Percentiles rank a stretch among this genome's conserved stretches.
Conservation (phyloP, 441 rosid species). For the Capsella rubella region DNA sequence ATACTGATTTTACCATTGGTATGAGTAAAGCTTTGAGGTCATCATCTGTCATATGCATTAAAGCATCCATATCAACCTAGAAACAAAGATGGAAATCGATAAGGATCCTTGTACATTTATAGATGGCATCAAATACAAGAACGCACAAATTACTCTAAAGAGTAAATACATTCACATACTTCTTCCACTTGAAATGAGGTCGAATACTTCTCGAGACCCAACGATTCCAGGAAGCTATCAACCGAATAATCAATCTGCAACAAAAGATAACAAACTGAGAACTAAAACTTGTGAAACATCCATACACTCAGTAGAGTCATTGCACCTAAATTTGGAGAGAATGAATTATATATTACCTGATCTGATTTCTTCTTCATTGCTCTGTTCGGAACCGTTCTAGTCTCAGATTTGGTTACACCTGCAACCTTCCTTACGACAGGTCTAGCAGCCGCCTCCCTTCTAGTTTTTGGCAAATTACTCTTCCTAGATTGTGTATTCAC, state of each 20-base stretch:
- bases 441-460: conserved; percentile 58
- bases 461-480: conserved; percentile 63
- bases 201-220: conserved; percentile 88
- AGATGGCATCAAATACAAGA: conserved; percentile 24
- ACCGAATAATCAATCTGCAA: conserved; percentile 70
- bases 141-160: no score
- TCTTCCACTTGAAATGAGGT: conserved; percentile 96
- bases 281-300: background rate
- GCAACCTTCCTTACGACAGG: conserved; percentile 59
- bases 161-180: conserved; percentile 49
- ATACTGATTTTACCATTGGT: conserved; percentile 71
- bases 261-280: conserved; percentile 42
- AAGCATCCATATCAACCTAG: conserved; percentile 97
- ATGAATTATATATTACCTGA: conserved; percentile 56
- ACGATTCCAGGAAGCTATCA: conserved; percentile 78
- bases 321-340: conserved; percentile 1
- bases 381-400: conserved; percentile 52
- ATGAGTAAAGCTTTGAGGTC: conserved; percentile 90
- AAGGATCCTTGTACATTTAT: conserved; percentile 4
- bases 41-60: conserved; percentile 91
- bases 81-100: conserved; percentile 26
- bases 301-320: background rate
- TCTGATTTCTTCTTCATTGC: conserved; percentile 63
- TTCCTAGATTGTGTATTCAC: conserved; percentile 58
- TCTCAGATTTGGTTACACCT: conserved; percentile 56